Evolutionary conservation across 2,329 filamentous ascomycete genomes (phyloP), one percentile per base, ranked within the genome.

Genomic region (Beauveria sp.): DNA sequence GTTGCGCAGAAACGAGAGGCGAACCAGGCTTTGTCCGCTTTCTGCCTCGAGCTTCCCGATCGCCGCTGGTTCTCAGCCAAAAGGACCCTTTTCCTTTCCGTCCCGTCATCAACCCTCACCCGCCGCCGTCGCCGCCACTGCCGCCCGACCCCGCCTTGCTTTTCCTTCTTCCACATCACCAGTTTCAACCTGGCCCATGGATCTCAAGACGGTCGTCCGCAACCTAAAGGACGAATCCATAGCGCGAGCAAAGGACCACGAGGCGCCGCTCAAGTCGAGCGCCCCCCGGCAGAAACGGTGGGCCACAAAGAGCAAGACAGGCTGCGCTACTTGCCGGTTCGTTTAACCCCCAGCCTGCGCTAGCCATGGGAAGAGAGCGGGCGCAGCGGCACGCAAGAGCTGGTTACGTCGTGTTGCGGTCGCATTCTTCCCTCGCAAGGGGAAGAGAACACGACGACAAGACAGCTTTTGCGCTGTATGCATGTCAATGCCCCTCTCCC

Each of bases 271-370:
- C 42, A 60, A 60, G 42, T 53, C 49, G 47, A 20, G 26, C 10
- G 50, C 40, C 50, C 49, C 58, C 50, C 58, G 58, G 58, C 58
- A 60, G 50, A 60, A 60, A 47, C 58, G 58, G 58, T 62, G 60
- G 60, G 60, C 60, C 49, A 55, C 54, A 3, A 62, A 62, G 60
- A 62, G 26, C 42, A 62, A 56, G 28, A 62, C 60, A 20, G 60
- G 60, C 40, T 62, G 60, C 40, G 60, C 55, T 47, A 62, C 60
- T 58, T 62, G 60, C 16, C 53, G 60, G 60, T 62, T 58, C 49
- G 60, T 60, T 60, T 54, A 60, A 53, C 28, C 38, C 46, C 10
- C 20, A 58, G 1, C 10, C 28, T 59, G 28, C 57, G 49, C 57
- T 52, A 59, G 57, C 30, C 16, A 14, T 30, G 26, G 16, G 46